These are phyloP conservation scores for Saturnispora silvae DNA, from an alignment of 805 yeast genomes.

Conservation along the genomic window DNA sequence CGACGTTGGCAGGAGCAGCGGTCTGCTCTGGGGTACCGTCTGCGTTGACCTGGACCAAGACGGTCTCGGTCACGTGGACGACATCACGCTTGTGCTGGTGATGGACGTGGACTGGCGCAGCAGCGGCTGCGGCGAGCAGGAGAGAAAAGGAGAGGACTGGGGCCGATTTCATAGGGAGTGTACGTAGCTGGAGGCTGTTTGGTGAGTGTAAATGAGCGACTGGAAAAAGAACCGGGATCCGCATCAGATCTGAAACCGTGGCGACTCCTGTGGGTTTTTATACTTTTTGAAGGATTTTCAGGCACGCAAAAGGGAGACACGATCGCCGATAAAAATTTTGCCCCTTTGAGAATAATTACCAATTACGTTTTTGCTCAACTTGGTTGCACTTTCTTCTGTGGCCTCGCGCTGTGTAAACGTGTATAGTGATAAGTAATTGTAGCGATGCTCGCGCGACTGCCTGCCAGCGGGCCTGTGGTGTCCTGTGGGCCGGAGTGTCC, in stretches of 20 bases:
- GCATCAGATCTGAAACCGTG: background rate
- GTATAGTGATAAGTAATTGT: too few species aligned
- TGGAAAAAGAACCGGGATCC: background rate
- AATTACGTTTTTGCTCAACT: too few species aligned
- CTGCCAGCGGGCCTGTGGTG: too few species aligned
- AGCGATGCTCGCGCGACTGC: too few species aligned
- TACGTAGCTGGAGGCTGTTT: too few species aligned
- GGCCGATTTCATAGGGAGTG: slow-evolving; percentile 20
- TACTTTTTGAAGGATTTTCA: too few species aligned
- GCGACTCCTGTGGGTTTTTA: background rate
- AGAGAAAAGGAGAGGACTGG: slow-evolving; percentile 4
- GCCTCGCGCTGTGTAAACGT: too few species aligned
- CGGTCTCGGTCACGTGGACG: slow-evolving; percentile 24
- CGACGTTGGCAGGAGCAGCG: slow-evolving; percentile 26
- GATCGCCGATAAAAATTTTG: too few species aligned
- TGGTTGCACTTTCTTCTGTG: too few species aligned
- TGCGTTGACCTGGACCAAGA: background rate
- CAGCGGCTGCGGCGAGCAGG: slow-evolving; percentile 20
- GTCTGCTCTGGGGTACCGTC: slow-evolving; percentile 16
- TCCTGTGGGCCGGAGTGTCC: too few species aligned
- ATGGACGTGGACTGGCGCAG: slow-evolving; percentile 33
- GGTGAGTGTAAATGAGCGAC: background rate
- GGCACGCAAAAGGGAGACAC: too few species aligned
- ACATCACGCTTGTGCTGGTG: slow-evolving; percentile 42
- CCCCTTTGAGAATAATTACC: background rate